phyloP scores from a whole-genome alignment of 257 asterid species.

The Dorcoceras hygrometricum region DNA sequence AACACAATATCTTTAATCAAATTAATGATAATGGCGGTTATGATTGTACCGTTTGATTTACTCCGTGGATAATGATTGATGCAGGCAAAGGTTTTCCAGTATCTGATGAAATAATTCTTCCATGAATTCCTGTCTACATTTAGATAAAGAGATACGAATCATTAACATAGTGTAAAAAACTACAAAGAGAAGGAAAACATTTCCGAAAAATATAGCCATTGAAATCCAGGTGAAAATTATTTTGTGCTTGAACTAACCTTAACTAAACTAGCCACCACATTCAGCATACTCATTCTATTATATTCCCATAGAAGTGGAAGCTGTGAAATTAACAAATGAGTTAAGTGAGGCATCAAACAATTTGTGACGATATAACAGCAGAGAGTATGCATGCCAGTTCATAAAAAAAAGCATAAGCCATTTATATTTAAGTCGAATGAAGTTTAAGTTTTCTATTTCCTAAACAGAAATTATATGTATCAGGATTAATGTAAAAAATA shows the following conservation, averaged over 20 bases:
- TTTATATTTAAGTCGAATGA: background rate
- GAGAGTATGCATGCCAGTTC: background rate
- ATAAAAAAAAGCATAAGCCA: slow-evolving; percentile 1
- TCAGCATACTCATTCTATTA: slow-evolving; percentile 23
- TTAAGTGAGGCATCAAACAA: background rate
- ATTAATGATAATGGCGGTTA: background rate
- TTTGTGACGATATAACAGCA: background rate
- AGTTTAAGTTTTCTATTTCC: background rate
- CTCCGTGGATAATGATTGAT: slow-evolving; percentile 36
- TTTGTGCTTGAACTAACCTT: slow-evolving; percentile 1
- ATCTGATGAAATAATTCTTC: slow-evolving; percentile 45
- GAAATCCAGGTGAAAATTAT: background rate
- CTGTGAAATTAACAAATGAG: background rate
- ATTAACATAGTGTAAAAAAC: background rate
- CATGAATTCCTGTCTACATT: slow-evolving; percentile 49
- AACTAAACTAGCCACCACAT: slow-evolving; percentile 19
- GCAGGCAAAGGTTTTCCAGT: slow-evolving; percentile 48
- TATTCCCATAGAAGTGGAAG: slow-evolving; percentile 19
- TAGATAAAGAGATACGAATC: slow-evolving; percentile 12
- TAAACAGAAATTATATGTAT: background rate
- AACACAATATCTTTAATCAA: background rate
- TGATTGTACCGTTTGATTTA: slow-evolving; percentile 40
- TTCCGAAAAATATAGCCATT: background rate
- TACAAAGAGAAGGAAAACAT: background rate
- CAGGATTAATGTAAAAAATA: background rate